Base-by-base conservation (phyloP, 1,284 basidiomycete genomes). In the Thecaphora frezii region DNA sequence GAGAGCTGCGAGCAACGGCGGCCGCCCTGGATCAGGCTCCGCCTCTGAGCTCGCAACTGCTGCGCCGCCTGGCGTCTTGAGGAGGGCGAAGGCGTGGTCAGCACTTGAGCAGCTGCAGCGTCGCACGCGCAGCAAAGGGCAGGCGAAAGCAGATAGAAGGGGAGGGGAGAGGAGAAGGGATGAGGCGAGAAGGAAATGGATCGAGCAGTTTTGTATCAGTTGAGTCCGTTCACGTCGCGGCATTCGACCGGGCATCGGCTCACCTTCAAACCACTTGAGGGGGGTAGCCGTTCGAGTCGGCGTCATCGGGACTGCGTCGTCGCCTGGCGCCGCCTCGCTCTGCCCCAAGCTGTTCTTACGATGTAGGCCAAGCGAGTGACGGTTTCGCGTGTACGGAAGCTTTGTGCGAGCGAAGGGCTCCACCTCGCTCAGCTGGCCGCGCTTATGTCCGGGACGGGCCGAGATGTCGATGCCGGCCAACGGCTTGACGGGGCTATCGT, bases 261-360 rank as follows among this genome's bases (percentile, higher is more conserved):
- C 26, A 43, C 66, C 48, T 37, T 79, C 63, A 28, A 69, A 72
- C 78, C 78, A 79, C 54, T 76, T 74, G 55, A 75, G 58, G 23
- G 50, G 55, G 16, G 58, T 43, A 13, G 30, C 53, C 37, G 56
- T 66, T 22, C 77, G 59, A 19, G 74, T 77, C 21, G 77, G 77
- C 22, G 77, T 78, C 69, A 73, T 72, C 5, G 77, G 76, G 19
- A 63, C 53, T 8, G 38, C 61, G 5, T 52, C 28, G 14, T 30
- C 28, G 28, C 28, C 28, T 14, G 28, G 28, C 8, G 8, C 14
- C 8, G 14, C 8, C 28, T 30, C 28, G 28, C 13, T 18, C 12
- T 14, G 48, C 18, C 48, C 44, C 28, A 48, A 61, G 13, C 48
- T 58, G 38, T 24, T 48, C 48, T 58, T 53, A 43, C 59, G 54